A percentile compares a stretch with the other conserved stretches of the same genome.
These are phyloP conservation scores for Salinomyces thailandicus DNA, from an alignment of 2,329 filamentous ascomycete genomes.

Conservation along the genomic window DNA sequence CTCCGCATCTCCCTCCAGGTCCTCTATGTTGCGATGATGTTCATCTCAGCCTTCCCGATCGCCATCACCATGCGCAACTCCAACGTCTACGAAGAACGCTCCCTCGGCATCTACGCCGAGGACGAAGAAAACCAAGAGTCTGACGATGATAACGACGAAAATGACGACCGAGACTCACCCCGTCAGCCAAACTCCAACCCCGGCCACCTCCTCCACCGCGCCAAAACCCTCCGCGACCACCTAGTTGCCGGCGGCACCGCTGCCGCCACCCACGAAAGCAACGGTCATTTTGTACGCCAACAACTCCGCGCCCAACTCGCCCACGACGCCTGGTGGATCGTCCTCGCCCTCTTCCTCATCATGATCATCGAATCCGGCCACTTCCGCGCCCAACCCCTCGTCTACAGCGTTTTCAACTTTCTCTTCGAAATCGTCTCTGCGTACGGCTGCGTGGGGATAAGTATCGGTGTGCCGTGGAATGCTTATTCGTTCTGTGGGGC, in stretches of 20 bases:
- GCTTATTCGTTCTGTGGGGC: slow-evolving; percentile 39
- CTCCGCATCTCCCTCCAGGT: slow-evolving; percentile 48
- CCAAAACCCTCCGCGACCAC: slow-evolving; percentile 8
- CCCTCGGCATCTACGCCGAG: slow-evolving; percentile 48
- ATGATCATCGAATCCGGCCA: slow-evolving; percentile 33
- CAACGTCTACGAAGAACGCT: slow-evolving; percentile 53
- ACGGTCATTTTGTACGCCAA: slow-evolving; percentile 30
- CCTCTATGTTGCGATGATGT: slow-evolving; percentile 55
- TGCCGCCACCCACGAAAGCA: slow-evolving; percentile 13
- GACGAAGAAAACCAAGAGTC: slow-evolving; percentile 9
- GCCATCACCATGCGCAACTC: slow-evolving; percentile 51
- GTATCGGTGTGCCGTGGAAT: slow-evolving; percentile 34
- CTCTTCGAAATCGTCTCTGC: slow-evolving; percentile 36
- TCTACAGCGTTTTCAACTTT: slow-evolving; percentile 35
- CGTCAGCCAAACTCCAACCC: not conserved
- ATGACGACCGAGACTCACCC: not conserved
- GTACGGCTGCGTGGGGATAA: slow-evolving; percentile 37
- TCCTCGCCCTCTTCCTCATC: slow-evolving; percentile 36
- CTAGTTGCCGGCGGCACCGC: slow-evolving; percentile 7
- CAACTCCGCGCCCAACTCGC: slow-evolving; percentile 38
- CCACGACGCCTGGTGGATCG: slow-evolving; percentile 37
- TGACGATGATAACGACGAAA: not conserved
- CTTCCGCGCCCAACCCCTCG: slow-evolving; percentile 27
- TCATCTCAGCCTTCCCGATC: slow-evolving; percentile 51
- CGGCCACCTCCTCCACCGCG: slow-evolving; percentile 8